phyloP scores from a whole-genome alignment of 352 stramenopile species.

The Pythium sukuiense region DNA sequence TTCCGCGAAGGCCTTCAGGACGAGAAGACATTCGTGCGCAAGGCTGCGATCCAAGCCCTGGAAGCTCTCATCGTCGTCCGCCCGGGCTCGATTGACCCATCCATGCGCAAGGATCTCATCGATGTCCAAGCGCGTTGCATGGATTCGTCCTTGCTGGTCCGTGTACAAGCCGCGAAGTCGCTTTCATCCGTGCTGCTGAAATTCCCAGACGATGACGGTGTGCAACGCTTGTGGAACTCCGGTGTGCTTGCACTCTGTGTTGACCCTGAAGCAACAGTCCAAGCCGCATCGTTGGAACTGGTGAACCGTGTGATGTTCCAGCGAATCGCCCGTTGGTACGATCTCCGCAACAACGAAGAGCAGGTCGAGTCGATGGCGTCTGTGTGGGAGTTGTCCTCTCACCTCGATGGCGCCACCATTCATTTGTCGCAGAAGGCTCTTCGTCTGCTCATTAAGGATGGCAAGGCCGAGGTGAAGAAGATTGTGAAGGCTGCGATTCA shows the following conservation, averaged over 20 bases:
- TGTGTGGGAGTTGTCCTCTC: slow-evolving; percentile 64
- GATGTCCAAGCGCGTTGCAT: slow-evolving; percentile 79
- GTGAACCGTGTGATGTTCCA: slow-evolving; percentile 66
- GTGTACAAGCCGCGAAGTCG: slow-evolving; percentile 82
- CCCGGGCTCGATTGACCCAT: slow-evolving; percentile 43
- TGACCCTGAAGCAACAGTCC: slow-evolving; percentile 76
- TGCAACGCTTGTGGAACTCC: slow-evolving; percentile 82
- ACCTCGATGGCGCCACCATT: slow-evolving; percentile 79
- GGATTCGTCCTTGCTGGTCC: slow-evolving; percentile 74
- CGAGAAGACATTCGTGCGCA: slow-evolving; percentile 84
- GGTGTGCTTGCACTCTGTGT: slow-evolving; percentile 82
- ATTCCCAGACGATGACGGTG: slow-evolving; percentile 64
- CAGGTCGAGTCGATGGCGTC: slow-evolving; percentile 32
- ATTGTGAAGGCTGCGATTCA: slow-evolving; percentile 61
- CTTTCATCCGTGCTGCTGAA: slow-evolving; percentile 75
- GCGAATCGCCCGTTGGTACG: slow-evolving; percentile 62
- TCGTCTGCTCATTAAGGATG: slow-evolving; percentile 64
- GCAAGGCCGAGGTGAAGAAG: slow-evolving; percentile 53
- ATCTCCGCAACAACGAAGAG: slow-evolving; percentile 34
- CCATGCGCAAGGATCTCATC: slow-evolving; percentile 62
- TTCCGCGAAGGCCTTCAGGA: slow-evolving; percentile 74
- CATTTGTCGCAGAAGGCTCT: slow-evolving; percentile 74
- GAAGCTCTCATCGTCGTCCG: slow-evolving; percentile 69
- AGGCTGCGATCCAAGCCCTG: slow-evolving; percentile 73
- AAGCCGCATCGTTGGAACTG: slow-evolving; percentile 59